Conservation (phyloP, 2,329 filamentous ascomycete species). For the Fusarium sororula region DNA sequence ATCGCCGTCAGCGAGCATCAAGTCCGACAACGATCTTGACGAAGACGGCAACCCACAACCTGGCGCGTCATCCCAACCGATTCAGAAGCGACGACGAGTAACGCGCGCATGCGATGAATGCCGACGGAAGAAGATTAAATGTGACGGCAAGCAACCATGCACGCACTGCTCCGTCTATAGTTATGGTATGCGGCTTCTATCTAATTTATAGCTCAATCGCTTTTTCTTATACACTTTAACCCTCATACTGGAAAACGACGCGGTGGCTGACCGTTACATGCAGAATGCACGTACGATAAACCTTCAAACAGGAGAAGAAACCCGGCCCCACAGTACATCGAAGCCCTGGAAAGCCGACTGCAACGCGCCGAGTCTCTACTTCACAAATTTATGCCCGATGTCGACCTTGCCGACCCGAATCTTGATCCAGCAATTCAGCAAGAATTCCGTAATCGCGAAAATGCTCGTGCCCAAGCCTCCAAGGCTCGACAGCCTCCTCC, state of each 20-base stretch:
- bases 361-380: slow-evolving; percentile 85
- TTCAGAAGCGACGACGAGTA: slow-evolving; percentile 81
- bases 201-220: slow-evolving; percentile 1
- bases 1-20: slow-evolving; percentile 55
- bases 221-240: background rate
- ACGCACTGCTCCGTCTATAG: slow-evolving; percentile 98
- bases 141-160: slow-evolving; percentile 86
- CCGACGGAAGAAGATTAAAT: slow-evolving; percentile 87
- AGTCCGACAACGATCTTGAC: slow-evolving; percentile 55
- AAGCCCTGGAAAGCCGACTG: slow-evolving; percentile 83
- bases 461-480: slow-evolving; percentile 57
- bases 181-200: slow-evolving; percentile 75
- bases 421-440: slow-evolving; percentile 81
- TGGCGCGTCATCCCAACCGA: slow-evolving; percentile 60
- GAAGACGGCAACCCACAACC: slow-evolving; percentile 47
- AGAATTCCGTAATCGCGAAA: slow-evolving; percentile 67
- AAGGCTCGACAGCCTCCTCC: slow-evolving; percentile 48
- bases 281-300: slow-evolving; percentile 95
- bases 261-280: slow-evolving; percentile 26
- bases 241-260: background rate
- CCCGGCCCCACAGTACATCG: slow-evolving; percentile 91
- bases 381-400: slow-evolving; percentile 81
- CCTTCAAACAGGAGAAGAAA: slow-evolving; percentile 91
- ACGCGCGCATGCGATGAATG: slow-evolving; percentile 86
- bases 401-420: slow-evolving; percentile 85